Evolutionary conservation across 176 grass and related monocot genomes (phyloP), one percentile per base, ranked within the genome.

Genomic region (Echinochloa phyllopogon): DNA sequence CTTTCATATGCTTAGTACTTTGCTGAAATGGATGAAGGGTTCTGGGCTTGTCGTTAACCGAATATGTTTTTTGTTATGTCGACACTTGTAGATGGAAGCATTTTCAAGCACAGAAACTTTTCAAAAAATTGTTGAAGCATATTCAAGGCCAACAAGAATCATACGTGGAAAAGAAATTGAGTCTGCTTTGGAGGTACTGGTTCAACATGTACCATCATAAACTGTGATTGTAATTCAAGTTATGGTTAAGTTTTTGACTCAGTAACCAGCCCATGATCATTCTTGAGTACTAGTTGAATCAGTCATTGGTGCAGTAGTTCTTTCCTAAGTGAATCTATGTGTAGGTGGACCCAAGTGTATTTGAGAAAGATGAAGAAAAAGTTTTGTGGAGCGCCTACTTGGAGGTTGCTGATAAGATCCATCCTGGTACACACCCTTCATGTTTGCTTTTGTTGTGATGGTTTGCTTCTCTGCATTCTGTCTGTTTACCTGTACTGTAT

Each of bases 111-210:
- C 83, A 24, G 84, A 93, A 38, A 75, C 42, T 21, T 98, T 95
- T 53, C 48, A 87, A 51, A 98, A 98, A 95, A 74, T 98, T 73
- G 82, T 98, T 40, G 92, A 94, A 91, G 95, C 79, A 2, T 98
- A 98, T 83, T 91, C 92, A 25, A 90, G 95, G 82, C 95, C 95
- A 41, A 85, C 89, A 48, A 75, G 95, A 89, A 98, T 95, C 76
- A 95, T 95, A 80, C 88, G 92, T 74, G 92, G 92, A 67, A 98
- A 98, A 78, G 82, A 88, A 51, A 44, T 95, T 36, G 45, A 71
- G 66, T 75, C 75, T 88, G 83, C 52, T 76, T 77, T 84, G 68
- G 88, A 94, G 95, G 92, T 94, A 86, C 27, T 24, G 6, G 45
- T 78, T 59, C 39, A 70, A 50, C 25, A 55, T 45, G 42, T 55